Base-by-base conservation (phyloP, 768 basidiomycete species). In the Suillus occidentalis region DNA sequence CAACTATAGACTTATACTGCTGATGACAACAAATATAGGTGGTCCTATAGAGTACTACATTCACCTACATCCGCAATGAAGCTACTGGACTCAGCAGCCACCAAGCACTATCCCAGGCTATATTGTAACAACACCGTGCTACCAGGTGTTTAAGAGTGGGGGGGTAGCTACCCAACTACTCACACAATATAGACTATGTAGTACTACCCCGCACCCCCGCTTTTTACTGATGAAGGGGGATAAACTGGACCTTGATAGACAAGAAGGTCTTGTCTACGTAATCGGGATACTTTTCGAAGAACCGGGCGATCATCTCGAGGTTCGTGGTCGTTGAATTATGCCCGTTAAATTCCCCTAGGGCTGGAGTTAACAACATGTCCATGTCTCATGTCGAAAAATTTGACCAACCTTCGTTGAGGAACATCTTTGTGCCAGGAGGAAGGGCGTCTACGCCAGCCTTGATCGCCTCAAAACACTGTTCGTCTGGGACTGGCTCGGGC, bases 381-480 rank as follows among this genome's bases (percentile, higher is more conserved):
- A 28, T 40, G 37, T 57, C 8, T 22, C 40, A 28, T 28, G 25
- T 42, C 1, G 36, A 28, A 4, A 10, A 22, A 1, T 25, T 34
- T 4, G 10, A 28, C 76, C 13, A 66, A 80, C 85, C 83, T 69
- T 79, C 82, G 69, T 87, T 86, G 67, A 88, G 65, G 57, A 86
- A 67, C 70, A 84, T 80, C 70, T 85, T 85, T 39, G 73, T 75
- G 20, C 81, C 83, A 0, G 76, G 67, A 1, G 82, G 81, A 40
- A 83, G 69, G 0, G 77, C 72, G 43, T 81, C 77, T 63, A 85
- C 69, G 6, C 81, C 82, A 13, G 81, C 82, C 71, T 85, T 86
- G 77, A 90, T 88, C 2, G 86, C 78, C 28, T 82, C 84, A 66
- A 91, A 89, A 10, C 83, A 84, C 40, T 85, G 80, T 61, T 87